Percentiles rank a stretch among this genome's conserved stretches.
phyloP scores from a whole-genome alignment of 352 stramenopile species.

The Globisporangium ultimum region DNA sequence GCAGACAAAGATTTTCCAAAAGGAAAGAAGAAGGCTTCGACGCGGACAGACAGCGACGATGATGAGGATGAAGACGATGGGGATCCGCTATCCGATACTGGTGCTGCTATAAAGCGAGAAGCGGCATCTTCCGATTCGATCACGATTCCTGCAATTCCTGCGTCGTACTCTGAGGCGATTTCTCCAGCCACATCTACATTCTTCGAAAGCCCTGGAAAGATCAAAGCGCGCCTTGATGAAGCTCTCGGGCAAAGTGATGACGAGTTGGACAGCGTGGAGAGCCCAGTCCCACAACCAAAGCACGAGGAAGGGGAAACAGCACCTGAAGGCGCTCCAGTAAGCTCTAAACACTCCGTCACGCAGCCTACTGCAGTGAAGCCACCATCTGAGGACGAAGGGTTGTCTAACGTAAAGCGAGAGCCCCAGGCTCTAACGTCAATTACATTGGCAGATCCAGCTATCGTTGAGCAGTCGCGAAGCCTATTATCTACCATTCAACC shows the following conservation, averaged over 20 bases:
- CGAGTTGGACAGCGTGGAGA: constrained; percentile 25
- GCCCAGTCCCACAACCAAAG: constrained; percentile 3
- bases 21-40: constrained; percentile 19
- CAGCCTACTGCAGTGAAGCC: neutral
- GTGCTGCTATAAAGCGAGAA: constrained; percentile 1
- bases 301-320: neutral
- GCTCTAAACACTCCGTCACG: neutral
- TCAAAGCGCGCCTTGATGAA: constrained; percentile 48
- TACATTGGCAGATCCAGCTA: neutral
- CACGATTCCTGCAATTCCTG: neutral
- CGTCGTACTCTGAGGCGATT: constrained; percentile 8
- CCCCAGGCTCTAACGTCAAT: neutral
- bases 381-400: neutral
- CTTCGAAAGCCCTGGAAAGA: constrained; percentile 47
- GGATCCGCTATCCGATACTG: neutral
- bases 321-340: neutral
- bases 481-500: neutral
- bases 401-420: neutral
- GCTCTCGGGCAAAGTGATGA: constrained; percentile 52
- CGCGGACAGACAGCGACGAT: constrained; percentile 12
- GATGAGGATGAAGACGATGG: constrained; percentile 5
- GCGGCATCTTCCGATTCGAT: constrained; percentile 3
- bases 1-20: constrained; percentile 12
- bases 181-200: constrained; percentile 22
- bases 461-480: neutral